Evolutionary conservation across 257 asterid genomes (phyloP).

Genomic region (Orobanche coerulescens): DNA sequence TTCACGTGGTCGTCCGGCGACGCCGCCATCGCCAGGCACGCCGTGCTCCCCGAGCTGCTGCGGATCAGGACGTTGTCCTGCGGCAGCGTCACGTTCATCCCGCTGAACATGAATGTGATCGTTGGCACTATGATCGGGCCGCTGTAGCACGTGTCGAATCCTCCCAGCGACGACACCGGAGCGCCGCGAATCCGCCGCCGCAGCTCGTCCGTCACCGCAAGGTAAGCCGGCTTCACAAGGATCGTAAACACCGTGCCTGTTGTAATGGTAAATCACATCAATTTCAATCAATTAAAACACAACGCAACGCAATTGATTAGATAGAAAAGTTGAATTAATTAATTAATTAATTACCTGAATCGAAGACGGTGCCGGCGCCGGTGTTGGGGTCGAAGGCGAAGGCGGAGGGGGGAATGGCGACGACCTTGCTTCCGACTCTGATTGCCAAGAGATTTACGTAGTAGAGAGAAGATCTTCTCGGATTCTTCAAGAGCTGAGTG

Average conservation of each 20-base stretch:
- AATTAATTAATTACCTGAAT: neutral
- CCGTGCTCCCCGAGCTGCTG: constrained; percentile 41
- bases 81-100: constrained; percentile 44
- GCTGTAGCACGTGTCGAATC: constrained; percentile 66
- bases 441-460: neutral
- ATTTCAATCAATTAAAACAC: too few relatives aligned
- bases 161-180: constrained; percentile 41
- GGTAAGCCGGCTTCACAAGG: constrained; percentile 46
- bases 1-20: constrained; percentile 45
- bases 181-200: constrained; percentile 54
- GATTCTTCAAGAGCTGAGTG: neutral
- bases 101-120: constrained; percentile 44
- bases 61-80: constrained; percentile 56
- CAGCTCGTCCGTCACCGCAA: constrained; percentile 49
- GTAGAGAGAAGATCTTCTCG: neutral
- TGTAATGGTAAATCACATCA: too few relatives aligned
- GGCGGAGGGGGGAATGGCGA: neutral
- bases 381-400: neutral
- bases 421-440: neutral
- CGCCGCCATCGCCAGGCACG: constrained; percentile 85
- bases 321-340: too few relatives aligned
- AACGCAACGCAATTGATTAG: too few relatives aligned
- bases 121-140: constrained; percentile 35
- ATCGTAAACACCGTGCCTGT: constrained; percentile 52
- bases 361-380: neutral